Base-by-base conservation (phyloP, 2,329 filamentous ascomycete genomes). In the Capronia coronata region DNA sequence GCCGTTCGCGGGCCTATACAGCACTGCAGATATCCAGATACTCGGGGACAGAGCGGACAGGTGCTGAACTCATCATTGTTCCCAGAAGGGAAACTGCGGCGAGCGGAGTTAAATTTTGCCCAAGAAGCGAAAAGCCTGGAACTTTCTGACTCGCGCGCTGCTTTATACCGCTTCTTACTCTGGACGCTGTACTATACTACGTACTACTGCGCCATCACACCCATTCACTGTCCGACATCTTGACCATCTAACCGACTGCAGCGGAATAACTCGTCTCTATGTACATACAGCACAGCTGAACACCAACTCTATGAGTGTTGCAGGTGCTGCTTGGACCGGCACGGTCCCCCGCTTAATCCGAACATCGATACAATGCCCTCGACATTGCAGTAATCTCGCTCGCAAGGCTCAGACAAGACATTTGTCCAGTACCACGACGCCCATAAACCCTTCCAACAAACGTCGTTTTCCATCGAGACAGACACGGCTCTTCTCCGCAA, bases 321-420 rank as follows among this genome's bases (percentile, higher is more conserved):
- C 61, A 54, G 63, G 65, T 52, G 63, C 67, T 50, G 63, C 65
- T 50, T 64, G 71, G 63, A 69, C 68, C 49, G 68, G 69, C 58
- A 66, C 67, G 61, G 65, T 49, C 40, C 51, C 69, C 58, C 67
- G 67, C 58, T 62, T 73, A 48, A 57, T 73, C 55, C 64, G 69
- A 52, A 63, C 68, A 11, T 67, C 68, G 48, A 63, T 65, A 51
- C 64, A 65, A 62, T 68, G 64, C 57, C 64, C 67, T 44, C 67
- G 62, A 44, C 65, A 68, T 56, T 63, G 62, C 40, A 55, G 63
- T 30, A 58, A 51, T 39, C 49, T 67, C 46, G 60, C 59, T 46
- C 62, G 65, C 16, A 63, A 66, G 25, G 55, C 61, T 7, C 66
- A 70, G 46, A 63, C 62, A 39, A 63, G 69, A 38, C 57, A 60